phyloP scores from a whole-genome alignment of 169 alveolate genomes.

The Eimeria sp. region DNA sequence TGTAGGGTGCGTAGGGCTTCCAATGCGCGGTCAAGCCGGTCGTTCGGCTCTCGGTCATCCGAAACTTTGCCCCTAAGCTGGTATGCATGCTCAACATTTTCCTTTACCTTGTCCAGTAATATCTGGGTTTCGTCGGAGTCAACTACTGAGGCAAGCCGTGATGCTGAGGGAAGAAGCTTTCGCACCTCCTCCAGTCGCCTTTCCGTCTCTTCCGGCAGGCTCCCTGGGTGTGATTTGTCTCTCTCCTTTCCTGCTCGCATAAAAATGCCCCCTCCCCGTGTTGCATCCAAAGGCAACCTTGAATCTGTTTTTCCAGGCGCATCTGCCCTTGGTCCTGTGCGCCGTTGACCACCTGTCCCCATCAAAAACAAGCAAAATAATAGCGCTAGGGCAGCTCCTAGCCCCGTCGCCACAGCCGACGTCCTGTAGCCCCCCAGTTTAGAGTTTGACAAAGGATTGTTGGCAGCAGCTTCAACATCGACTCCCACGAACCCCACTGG shows the following conservation, averaged over 20 bases:
- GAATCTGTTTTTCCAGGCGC: neutral
- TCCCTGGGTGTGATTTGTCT: neutral
- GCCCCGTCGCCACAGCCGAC: conserved; percentile 40
- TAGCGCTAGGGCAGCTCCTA: conserved; percentile 39
- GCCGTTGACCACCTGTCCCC: neutral
- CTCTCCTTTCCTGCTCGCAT: neutral
- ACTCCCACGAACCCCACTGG: neutral
- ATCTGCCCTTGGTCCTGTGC: neutral
- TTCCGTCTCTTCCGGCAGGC: neutral
- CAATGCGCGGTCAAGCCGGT: neutral
- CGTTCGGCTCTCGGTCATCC: neutral
- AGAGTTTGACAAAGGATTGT: neutral
- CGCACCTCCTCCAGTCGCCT: conserved; percentile 7
- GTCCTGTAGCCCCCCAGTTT: neutral
- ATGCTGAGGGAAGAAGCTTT: neutral
- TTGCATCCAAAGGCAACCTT: neutral
- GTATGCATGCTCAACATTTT: neutral
- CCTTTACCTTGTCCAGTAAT: neutral
- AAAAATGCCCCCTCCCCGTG: neutral
- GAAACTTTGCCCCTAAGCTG: neutral
- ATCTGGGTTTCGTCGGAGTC: conserved; percentile 20
- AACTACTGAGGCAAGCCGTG: conserved; percentile 40
- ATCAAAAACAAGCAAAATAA: conserved; percentile 8
- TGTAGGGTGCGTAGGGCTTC: conserved; percentile 42
- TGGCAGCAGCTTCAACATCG: neutral